A percentile compares a stretch with the other conserved stretches of the same genome.
phyloP scores from a whole-genome alignment of 352 stramenopile genomes.

The Pythium insidiosum region DNA sequence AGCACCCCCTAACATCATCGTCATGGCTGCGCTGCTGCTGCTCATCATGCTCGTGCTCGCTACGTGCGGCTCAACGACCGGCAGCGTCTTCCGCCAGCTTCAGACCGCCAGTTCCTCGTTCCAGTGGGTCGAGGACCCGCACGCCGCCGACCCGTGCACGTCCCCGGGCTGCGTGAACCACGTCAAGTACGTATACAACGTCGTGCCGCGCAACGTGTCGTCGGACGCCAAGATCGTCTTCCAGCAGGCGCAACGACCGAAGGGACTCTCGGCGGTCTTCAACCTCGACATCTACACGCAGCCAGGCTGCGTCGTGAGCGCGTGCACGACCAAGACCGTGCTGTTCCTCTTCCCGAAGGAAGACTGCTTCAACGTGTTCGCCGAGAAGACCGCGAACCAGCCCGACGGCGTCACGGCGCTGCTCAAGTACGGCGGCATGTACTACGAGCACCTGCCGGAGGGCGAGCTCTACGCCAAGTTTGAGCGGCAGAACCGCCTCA shows the following conservation, averaged over 20 bases:
- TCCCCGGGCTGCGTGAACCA: constrained; percentile 29
- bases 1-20: background rate
- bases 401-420: constrained; percentile 23
- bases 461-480: constrained; percentile 51
- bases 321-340: constrained; percentile 20
- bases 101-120: constrained; percentile 20
- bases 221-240: constrained; percentile 23
- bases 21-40: background rate
- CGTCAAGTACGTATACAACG: constrained; percentile 41
- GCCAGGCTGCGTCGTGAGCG: constrained; percentile 35
- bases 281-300: constrained; percentile 38
- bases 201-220: constrained; percentile 31
- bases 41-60: background rate
- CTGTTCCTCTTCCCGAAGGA: constrained; percentile 30
- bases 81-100: background rate
- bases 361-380: constrained; percentile 36
- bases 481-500: constrained; percentile 43
- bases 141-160: constrained; percentile 29
- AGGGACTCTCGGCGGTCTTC: constrained; percentile 26
- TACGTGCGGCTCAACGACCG: background rate
- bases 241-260: constrained; percentile 27
- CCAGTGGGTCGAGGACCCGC: constrained; percentile 32
- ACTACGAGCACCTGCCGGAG: constrained; percentile 42
- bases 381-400: constrained; percentile 22
- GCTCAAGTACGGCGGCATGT: constrained; percentile 48